Evolutionary conservation across 2,329 filamentous ascomycete species (phyloP).

Genomic region (Xylaria sp.): DNA sequence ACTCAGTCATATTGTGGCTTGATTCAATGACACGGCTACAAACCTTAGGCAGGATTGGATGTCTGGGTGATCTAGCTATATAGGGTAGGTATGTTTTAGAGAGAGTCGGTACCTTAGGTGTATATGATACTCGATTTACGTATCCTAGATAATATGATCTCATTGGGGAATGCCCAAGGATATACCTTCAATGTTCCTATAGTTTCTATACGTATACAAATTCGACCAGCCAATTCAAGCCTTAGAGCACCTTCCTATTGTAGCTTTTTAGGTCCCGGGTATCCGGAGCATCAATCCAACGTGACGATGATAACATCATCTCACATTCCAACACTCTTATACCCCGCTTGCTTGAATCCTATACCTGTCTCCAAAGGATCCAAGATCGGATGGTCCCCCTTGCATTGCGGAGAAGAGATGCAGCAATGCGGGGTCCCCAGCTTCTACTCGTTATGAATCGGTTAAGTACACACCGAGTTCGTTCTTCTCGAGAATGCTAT

Average conservation of each 20-base stretch:
- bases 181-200: too few species aligned
- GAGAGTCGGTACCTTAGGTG: background rate
- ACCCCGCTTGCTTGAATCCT: background rate
- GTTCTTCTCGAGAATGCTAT: slow-evolving; percentile 4
- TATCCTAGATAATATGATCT: background rate
- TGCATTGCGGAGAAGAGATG: slow-evolving; percentile 20
- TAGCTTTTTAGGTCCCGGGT: background rate
- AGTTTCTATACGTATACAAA: too few species aligned
- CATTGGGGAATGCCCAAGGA: too few species aligned
- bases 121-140: background rate
- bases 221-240: background rate
- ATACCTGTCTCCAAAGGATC: background rate
- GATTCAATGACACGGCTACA: background rate
- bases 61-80: too few species aligned
- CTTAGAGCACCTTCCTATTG: background rate
- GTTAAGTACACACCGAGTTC: slow-evolving; percentile 14
- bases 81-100: background rate
- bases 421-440: slow-evolving; percentile 22
- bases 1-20: background rate
- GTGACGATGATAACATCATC: slow-evolving; percentile 14
- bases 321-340: background rate
- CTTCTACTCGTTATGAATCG: slow-evolving; percentile 11
- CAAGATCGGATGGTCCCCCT: slow-evolving; percentile 4
- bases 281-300: background rate
- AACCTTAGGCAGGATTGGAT: background rate